These are phyloP conservation scores for Pleurotus tuoliensis DNA, from an alignment of 768 basidiomycete species.

Conservation along the genomic window DNA sequence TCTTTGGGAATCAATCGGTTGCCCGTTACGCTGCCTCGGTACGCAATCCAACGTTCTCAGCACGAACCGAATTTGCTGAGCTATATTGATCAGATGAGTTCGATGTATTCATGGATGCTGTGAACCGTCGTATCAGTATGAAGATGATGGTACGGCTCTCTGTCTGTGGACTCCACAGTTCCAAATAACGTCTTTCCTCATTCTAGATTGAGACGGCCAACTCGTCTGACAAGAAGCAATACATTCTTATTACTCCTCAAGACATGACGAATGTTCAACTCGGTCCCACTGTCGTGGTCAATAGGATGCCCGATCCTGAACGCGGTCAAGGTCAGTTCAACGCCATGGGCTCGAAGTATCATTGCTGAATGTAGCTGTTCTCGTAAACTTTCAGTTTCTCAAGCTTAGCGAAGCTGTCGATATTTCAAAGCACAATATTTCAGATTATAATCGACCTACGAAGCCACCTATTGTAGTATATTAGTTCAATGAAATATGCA, in stretches of 20 bases:
- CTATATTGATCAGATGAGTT: conserved; percentile 70
- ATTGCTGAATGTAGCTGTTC: too few species aligned
- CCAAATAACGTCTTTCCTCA: conserved; percentile 3
- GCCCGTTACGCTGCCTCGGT: conserved; percentile 91
- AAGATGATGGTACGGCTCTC: conserved; percentile 78
- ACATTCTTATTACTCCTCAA: conserved; percentile 94
- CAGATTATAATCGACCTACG: too few species aligned
- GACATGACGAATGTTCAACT: conserved; percentile 75
- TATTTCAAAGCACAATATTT: too few species aligned
- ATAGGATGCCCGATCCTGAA: conserved; percentile 77
- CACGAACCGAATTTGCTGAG: conserved; percentile 1
- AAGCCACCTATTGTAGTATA: too few species aligned
- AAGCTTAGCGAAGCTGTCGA: too few species aligned
- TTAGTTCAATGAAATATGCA: too few species aligned
- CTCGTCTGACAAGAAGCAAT: conserved; percentile 84
- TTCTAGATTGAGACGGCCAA: conserved; percentile 84
- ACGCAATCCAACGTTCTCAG: conserved; percentile 15
- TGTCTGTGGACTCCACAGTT: background rate
- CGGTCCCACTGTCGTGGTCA: conserved; percentile 68
- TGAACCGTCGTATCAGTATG: conserved; percentile 90
- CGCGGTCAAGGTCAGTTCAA: conserved; percentile 45
- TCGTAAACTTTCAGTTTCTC: too few species aligned
- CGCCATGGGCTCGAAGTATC: too few species aligned
- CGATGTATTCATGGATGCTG: conserved; percentile 97
- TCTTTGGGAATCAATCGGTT: conserved; percentile 93